Percentiles rank a stretch among this genome's conserved stretches.
These are phyloP conservation scores for Pugionium dolabratum DNA, from an alignment of 345 rosid species.

Conservation along the genomic window DNA sequence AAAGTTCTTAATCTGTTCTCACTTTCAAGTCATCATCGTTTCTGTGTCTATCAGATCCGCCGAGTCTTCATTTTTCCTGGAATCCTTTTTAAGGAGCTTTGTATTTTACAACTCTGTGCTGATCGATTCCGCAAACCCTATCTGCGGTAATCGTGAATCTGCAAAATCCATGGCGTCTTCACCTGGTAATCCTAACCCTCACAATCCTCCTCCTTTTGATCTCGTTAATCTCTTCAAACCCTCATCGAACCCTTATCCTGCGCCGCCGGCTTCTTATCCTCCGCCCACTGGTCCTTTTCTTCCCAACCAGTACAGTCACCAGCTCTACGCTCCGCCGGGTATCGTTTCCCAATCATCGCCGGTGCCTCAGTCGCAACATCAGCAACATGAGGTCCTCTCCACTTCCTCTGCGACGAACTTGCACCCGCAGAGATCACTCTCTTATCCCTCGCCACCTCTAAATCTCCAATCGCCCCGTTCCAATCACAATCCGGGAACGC, in stretches of 20 bases:
- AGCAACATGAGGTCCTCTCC: conserved; percentile 26
- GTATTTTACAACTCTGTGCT: neutral
- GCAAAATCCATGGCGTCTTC: conserved; percentile 50
- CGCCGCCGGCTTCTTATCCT: conserved; percentile 63
- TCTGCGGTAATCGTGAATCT: conserved; percentile 32
- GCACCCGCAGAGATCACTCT: conserved; percentile 42
- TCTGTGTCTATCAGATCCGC: conserved; percentile 26
- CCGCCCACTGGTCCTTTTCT: conserved; percentile 54
- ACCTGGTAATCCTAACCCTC: conserved; percentile 49
- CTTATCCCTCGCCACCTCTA: conserved; percentile 47
- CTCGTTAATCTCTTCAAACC: conserved; percentile 50
- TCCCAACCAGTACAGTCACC: conserved; percentile 50
- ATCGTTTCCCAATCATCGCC: conserved; percentile 25
- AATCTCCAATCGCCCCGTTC: conserved; percentile 41
- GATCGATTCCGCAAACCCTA: conserved; percentile 35
- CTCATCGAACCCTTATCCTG: conserved; percentile 44
- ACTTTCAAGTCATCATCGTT: conserved; percentile 38
- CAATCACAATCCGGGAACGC: conserved; percentile 60
- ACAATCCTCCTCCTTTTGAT: conserved; percentile 45
- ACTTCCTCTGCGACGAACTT: conserved; percentile 41
- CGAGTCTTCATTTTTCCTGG: conserved; percentile 31
- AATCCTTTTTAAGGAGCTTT: neutral
- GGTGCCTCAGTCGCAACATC: conserved; percentile 1
- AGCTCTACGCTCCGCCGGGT: conserved; percentile 45
- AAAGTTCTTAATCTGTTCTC: neutral